Percentiles rank a stretch among this genome's conserved stretches.
phyloP scores from a whole-genome alignment of 441 rosid species.

The Pelargonium myrrhifolium region DNA sequence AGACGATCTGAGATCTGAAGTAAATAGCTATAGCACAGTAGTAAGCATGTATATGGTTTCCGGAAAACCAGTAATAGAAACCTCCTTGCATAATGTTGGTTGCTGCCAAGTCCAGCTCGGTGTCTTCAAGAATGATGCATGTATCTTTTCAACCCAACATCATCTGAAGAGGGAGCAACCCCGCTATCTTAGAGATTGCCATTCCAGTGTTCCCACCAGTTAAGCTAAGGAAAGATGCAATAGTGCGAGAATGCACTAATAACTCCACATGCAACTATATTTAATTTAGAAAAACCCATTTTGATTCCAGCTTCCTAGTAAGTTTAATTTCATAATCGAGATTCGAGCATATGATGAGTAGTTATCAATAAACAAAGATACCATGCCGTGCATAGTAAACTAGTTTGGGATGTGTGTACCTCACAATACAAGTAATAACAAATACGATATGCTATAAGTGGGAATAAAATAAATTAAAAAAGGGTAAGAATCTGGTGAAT shows the following conservation, averaged over 20 bases:
- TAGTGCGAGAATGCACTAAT: too few relatives aligned
- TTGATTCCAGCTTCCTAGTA: too few relatives aligned
- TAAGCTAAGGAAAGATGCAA: slow-evolving; percentile 38
- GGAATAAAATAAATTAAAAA: neutral
- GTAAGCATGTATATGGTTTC: too few relatives aligned
- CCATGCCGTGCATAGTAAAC: too few relatives aligned
- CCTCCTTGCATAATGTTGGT: slow-evolving; percentile 85
- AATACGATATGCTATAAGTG: neutral
- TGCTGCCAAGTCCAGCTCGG: slow-evolving; percentile 84
- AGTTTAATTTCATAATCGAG: too few relatives aligned
- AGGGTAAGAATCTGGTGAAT: neutral
- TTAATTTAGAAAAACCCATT: too few relatives aligned
- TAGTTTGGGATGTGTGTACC: too few relatives aligned
- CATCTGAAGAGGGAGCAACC: slow-evolving; percentile 95
- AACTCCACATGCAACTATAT: too few relatives aligned
- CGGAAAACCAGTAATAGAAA: slow-evolving; percentile 60
- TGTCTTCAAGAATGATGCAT: slow-evolving; percentile 85
- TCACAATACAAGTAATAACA: too few relatives aligned
- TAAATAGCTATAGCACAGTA: too few relatives aligned
- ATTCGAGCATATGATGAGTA: neutral
- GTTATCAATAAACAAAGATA: neutral
- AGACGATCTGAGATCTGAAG: too few relatives aligned
- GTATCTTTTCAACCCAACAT: slow-evolving; percentile 98
- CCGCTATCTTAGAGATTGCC: slow-evolving; percentile 76
- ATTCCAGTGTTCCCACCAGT: slow-evolving; percentile 89